These are phyloP conservation scores for Paralagenidium karlingii DNA, from an alignment of 352 stramenopile genomes.

Conservation along the genomic window DNA sequence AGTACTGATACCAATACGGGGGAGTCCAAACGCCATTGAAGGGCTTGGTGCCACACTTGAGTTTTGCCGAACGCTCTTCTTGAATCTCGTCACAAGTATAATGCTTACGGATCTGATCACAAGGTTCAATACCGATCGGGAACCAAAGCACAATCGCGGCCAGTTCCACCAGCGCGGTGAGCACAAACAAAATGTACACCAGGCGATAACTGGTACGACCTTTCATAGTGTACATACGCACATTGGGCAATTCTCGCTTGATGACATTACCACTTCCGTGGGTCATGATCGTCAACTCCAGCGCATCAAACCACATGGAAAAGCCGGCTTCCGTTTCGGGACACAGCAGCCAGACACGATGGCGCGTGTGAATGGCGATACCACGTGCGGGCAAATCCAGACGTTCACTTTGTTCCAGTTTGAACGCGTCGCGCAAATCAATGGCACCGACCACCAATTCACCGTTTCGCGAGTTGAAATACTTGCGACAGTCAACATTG, in stretches of 20 bases:
- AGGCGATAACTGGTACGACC: constrained; percentile 52
- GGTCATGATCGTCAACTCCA: constrained; percentile 69
- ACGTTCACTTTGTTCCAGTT: constrained; percentile 60
- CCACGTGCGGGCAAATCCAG: constrained; percentile 51
- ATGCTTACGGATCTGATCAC: constrained; percentile 40
- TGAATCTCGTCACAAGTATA: constrained; percentile 42
- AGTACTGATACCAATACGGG: constrained; percentile 52
- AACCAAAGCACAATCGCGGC: constrained; percentile 32
- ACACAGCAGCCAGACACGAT: constrained; percentile 62
- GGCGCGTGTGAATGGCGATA: constrained; percentile 65
- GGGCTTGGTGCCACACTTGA: constrained; percentile 35
- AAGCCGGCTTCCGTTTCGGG: constrained; percentile 73
- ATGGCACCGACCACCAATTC: constrained; percentile 67
- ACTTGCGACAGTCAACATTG: constrained; percentile 73
- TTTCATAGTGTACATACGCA: constrained; percentile 69
- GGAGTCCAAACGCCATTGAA: constrained; percentile 68
- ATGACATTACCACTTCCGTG: constrained; percentile 54
- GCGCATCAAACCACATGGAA: constrained; percentile 69
- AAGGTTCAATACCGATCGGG: constrained; percentile 46
- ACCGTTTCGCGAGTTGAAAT: constrained; percentile 67
- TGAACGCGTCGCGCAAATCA: constrained; percentile 63
- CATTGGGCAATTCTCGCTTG: constrained; percentile 67
- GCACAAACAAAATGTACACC: constrained; percentile 58
- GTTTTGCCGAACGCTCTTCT: constrained; percentile 21
- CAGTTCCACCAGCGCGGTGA: constrained; percentile 48